Percentiles rank a stretch among this genome's conserved stretches.
phyloP scores from a whole-genome alignment of 2,329 filamentous ascomycete genomes.

The Diaporthe helianthi region DNA sequence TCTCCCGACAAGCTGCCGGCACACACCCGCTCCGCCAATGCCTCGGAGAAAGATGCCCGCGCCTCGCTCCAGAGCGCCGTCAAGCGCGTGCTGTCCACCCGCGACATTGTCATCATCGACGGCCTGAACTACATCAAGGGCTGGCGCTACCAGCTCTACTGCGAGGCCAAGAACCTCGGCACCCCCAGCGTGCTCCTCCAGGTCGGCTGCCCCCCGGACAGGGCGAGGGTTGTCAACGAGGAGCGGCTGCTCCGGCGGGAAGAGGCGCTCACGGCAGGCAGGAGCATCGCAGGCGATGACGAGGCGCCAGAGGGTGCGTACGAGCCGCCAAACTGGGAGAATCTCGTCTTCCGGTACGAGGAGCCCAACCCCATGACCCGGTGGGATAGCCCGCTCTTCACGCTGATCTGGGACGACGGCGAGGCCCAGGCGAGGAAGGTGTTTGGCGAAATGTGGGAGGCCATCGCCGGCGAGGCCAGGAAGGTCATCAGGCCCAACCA shows the following conservation, averaged over 20 bases:
- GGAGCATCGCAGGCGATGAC: conserved; percentile 42
- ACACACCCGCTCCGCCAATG: conserved; percentile 73
- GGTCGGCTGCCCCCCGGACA: conserved; percentile 63
- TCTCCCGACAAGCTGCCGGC: conserved; percentile 58
- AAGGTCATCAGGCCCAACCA: conserved; percentile 76
- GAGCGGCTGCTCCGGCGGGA: conserved; percentile 53
- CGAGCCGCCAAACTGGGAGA: conserved; percentile 71
- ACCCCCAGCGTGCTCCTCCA: conserved; percentile 79
- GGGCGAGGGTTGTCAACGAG: conserved; percentile 65
- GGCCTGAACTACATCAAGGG: conserved; percentile 89
- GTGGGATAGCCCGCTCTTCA: conserved; percentile 86
- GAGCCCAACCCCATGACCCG: conserved; percentile 85
- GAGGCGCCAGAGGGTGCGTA: conserved; percentile 52
- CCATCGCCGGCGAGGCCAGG: conserved; percentile 67
- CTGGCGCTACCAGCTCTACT: conserved; percentile 85
- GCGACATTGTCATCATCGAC: conserved; percentile 81
- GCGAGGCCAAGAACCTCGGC: conserved; percentile 80
- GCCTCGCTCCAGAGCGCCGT: conserved; percentile 79
- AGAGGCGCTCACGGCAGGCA: conserved; percentile 45
- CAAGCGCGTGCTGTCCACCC: conserved; percentile 74
- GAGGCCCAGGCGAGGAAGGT: conserved; percentile 61
- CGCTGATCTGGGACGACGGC: conserved; percentile 77
- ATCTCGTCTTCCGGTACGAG: conserved; percentile 82
- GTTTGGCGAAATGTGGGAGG: conserved; percentile 77
- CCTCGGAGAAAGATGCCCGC: conserved; percentile 81